Evolutionary conservation across 106 monocot species (phyloP), one percentile per base, ranked within the genome.

Genomic region (Dioscorea dumetorum): DNA sequence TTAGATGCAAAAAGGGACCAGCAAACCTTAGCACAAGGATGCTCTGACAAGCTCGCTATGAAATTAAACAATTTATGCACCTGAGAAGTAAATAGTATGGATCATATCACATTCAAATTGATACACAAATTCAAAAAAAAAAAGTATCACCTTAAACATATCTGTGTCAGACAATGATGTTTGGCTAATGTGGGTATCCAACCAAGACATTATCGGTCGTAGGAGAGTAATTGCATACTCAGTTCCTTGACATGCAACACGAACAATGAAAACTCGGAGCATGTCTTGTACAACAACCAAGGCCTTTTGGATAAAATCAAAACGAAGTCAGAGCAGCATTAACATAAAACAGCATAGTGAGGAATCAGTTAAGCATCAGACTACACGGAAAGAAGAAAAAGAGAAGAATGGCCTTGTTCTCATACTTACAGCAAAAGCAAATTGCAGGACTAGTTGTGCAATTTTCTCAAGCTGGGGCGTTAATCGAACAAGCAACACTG

Each of bases 241-340:
- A 34, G 67, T 33, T 68, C 69, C 83, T 71, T 85, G 89, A 59
- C 79, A 87, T 49, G 92, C 79, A 77, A 99, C 70, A 34, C 97
- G 89, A 58, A 85, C 71, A 72, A 99, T 84, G 48, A 99, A 82
- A 69, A 92, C 81, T 50, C 90, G 84, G 79, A 99, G 92, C 92
- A 93, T 87, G 53, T 99, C 92, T 75, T 87, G 89, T 61, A 99
- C 70, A 53, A 85, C 90, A 54, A 78, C 72, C 78, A 99, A 80
- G 10, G 82, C 80, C 97, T 99, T 72, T 18, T 41, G 70, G 67
- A 75, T 31, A 51, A 14, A 48, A 54, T 16, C 8, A 67, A 32
- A 67, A 11, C 18, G 17, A 67, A 54, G 19, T 15, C 19, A 15
- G 54, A 18, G 0, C 3, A 16, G 19, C 54, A 16, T 54, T 54